These are phyloP conservation scores for Delonix regia DNA, from an alignment of 306 rosid genomes.

Conservation along the genomic window DNA sequence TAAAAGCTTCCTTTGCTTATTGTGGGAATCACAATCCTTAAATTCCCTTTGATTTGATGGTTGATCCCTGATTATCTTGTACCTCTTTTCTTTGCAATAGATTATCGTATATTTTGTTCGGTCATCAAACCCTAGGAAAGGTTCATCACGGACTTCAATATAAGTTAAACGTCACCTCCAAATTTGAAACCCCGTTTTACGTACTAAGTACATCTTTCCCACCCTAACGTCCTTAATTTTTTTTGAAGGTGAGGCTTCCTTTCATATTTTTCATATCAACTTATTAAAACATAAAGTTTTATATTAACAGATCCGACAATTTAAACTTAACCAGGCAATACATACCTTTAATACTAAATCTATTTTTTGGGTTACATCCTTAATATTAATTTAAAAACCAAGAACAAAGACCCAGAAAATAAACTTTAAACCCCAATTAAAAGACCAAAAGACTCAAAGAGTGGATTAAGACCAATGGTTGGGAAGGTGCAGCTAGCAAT, in stretches of 20 bases:
- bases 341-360: neutral
- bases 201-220: slow-evolving; percentile 8
- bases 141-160: slow-evolving; percentile 8
- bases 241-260: too few species aligned
- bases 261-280: too few species aligned
- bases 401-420: neutral
- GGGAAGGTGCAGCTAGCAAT: slow-evolving; percentile 33
- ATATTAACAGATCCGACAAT: too few species aligned
- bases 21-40: neutral
- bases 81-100: neutral
- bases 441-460: slow-evolving; percentile 8
- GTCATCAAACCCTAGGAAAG: neutral
- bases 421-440: neutral
- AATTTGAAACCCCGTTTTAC: slow-evolving; percentile 23
- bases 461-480: slow-evolving; percentile 35
- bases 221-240: neutral
- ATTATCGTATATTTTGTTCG: neutral
- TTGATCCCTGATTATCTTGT: slow-evolving; percentile 5
- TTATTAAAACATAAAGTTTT: too few species aligned
- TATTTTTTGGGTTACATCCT: neutral
- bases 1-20: neutral
- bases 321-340: too few species aligned
- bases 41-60: slow-evolving; percentile 5
- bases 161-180: neutral
- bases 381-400: neutral